Percentiles rank a stretch among this genome's conserved stretches.
These are phyloP conservation scores for Huntiella abstrusa DNA, from an alignment of 2,329 filamentous ascomycete species.

Conservation along the genomic window DNA sequence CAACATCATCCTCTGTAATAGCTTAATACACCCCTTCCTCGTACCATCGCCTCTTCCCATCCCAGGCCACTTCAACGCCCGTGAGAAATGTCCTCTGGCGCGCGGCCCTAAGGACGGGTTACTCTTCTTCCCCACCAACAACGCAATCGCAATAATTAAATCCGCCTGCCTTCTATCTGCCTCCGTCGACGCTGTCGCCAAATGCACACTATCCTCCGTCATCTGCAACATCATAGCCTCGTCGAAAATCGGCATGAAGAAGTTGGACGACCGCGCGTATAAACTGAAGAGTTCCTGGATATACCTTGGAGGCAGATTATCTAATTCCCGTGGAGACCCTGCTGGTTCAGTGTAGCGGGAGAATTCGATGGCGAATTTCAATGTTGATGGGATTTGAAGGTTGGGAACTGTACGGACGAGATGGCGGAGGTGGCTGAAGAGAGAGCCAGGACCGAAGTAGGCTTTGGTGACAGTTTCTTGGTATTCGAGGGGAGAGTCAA, in stretches of 20 bases:
- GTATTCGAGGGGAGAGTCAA: background rate
- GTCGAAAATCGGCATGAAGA: conserved; percentile 3
- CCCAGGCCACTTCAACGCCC: background rate
- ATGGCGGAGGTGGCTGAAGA: background rate
- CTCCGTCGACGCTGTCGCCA: background rate
- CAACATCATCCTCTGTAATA: conserved; percentile 11
- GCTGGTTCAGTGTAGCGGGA: background rate
- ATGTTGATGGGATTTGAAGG: background rate
- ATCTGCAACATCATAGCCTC: background rate
- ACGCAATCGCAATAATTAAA: conserved; percentile 10
- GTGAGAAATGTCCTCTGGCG: background rate
- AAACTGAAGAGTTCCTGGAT: background rate
- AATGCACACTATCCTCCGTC: background rate
- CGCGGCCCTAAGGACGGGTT: conserved; percentile 1
- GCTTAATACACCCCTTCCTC: conserved; percentile 3
- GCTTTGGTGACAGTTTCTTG: background rate
- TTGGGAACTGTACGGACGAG: background rate
- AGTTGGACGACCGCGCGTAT: conserved; percentile 1
- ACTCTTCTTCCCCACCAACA: conserved; percentile 6
- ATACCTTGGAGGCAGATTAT: background rate
- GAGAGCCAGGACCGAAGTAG: conserved; percentile 5
- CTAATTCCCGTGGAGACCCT: background rate
- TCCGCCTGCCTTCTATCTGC: background rate
- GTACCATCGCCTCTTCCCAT: background rate
- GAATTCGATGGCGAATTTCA: background rate